Conservation (phyloP, 2,329 filamentous ascomycete species). For the Epichloe hybrida region DNA sequence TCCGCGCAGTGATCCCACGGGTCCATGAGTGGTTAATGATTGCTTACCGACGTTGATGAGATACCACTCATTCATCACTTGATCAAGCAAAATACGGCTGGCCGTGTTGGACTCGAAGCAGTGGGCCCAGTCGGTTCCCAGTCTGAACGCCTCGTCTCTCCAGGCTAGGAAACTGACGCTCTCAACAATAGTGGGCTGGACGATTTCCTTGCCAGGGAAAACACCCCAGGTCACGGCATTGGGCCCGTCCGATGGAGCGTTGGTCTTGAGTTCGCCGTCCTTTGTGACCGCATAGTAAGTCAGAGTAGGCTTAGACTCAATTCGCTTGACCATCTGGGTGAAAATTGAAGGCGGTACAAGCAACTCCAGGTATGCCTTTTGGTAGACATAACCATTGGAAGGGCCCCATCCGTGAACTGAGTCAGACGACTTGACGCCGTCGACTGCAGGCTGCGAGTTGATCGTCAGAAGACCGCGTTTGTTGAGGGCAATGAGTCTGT, state of each 20-base stretch:
- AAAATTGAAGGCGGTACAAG: conserved; percentile 73
- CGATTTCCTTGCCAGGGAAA: conserved; percentile 93
- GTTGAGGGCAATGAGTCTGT: conserved; percentile 71
- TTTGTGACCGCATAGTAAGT: conserved; percentile 93
- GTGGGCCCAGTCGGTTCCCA: conserved; percentile 87
- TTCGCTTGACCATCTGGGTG: conserved; percentile 60
- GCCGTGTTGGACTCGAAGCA: conserved; percentile 69
- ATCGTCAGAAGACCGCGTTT: conserved; percentile 79
- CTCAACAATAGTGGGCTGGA: conserved; percentile 99
- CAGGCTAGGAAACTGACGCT: conserved; percentile 94
- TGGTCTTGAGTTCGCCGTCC: conserved; percentile 67
- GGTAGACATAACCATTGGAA: conserved; percentile 89
- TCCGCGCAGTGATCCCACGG: neutral
- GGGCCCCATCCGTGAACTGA: conserved; percentile 90
- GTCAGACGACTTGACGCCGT: conserved; percentile 78
- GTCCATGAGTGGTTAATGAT: neutral
- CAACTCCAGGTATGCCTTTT: conserved; percentile 93
- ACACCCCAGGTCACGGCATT: conserved; percentile 99
- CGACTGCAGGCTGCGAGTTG: conserved; percentile 92
- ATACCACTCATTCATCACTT: conserved; percentile 82
- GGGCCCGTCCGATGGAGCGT: conserved; percentile 71
- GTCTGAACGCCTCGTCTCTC: conserved; percentile 93
- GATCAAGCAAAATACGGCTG: conserved; percentile 66
- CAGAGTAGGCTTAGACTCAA: conserved; percentile 65
- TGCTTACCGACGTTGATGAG: conserved; percentile 82